Conservation (phyloP, 306 rosid species). For the Elaeagnus macrophylla region DNA sequence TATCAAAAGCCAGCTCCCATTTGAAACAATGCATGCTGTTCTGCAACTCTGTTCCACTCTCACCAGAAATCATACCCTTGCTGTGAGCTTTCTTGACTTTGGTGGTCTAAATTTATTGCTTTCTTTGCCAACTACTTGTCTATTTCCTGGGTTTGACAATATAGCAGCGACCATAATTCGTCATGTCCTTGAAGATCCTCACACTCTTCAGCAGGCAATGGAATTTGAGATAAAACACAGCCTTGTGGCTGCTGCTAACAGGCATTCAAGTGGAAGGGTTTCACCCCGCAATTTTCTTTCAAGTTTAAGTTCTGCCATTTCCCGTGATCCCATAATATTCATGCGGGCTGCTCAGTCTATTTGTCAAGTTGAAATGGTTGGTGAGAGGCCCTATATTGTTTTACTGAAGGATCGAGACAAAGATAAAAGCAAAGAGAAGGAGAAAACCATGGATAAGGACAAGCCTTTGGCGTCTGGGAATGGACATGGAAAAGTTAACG, state of each 20-base stretch:
- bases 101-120: constrained; percentile 78
- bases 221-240: constrained; percentile 88
- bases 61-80: constrained; percentile 72
- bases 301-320: constrained; percentile 68
- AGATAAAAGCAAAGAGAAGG: constrained; percentile 78
- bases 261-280: constrained; percentile 87
- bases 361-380: constrained; percentile 91
- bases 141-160: constrained; percentile 88
- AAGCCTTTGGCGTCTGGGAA: constrained; percentile 43
- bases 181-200: constrained; percentile 95
- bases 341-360: constrained; percentile 93
- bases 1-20: constrained; percentile 73
- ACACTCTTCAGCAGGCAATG: constrained; percentile 99
- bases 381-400: constrained; percentile 76
- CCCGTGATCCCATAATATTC: constrained; percentile 75
- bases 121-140: constrained; percentile 82
- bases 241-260: constrained; percentile 60
- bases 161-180: constrained; percentile 83
- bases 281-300: constrained; percentile 73
- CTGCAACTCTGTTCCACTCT: constrained; percentile 84
- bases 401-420: constrained; percentile 78
- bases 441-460: constrained; percentile 55
- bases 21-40: constrained; percentile 81
- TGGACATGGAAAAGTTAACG: constrained; percentile 50
- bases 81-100: constrained; percentile 66